Evolutionary conservation across 2,329 filamentous ascomycete species (phyloP).

Genomic region (Penicillium griseofulvum): DNA sequence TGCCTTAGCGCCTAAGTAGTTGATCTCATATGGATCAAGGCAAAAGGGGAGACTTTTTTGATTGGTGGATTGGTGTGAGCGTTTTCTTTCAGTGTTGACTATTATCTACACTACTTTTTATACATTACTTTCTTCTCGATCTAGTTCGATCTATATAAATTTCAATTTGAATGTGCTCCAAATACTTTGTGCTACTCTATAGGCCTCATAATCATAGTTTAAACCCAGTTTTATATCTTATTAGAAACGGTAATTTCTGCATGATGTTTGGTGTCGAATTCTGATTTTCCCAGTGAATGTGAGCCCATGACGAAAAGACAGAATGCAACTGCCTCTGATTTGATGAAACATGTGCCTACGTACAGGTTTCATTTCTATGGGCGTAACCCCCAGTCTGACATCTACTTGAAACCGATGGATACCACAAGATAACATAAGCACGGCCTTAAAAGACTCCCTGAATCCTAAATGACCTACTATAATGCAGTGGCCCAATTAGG

Average conservation of each 20-base stretch:
- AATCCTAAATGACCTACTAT: too few species aligned
- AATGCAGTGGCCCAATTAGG: too few species aligned
- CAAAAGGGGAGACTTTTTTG: conserved; percentile 10
- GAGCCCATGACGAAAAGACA: background rate
- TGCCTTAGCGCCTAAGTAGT: conserved; percentile 32
- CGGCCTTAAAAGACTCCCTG: too few species aligned
- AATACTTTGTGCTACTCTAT: background rate
- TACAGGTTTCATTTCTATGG: too few species aligned
- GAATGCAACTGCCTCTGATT: background rate
- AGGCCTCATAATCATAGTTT: background rate
- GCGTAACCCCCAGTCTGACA: background rate
- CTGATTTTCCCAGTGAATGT: background rate
- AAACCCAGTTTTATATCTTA: background rate
- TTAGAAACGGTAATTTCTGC: background rate
- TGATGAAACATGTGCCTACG: background rate
- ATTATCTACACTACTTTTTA: conserved; percentile 5
- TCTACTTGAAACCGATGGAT: background rate
- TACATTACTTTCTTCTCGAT: conserved; percentile 12
- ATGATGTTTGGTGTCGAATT: background rate
- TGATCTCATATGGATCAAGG: background rate
- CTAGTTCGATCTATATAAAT: conserved; percentile 9
- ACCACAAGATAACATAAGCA: background rate
- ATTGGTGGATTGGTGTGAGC: conserved; percentile 9
- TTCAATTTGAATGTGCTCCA: background rate
- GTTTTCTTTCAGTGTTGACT: conserved; percentile 8